Conservation (phyloP, 2,329 filamentous ascomycete genomes). For the Rhynchosporium secalis region DNA sequence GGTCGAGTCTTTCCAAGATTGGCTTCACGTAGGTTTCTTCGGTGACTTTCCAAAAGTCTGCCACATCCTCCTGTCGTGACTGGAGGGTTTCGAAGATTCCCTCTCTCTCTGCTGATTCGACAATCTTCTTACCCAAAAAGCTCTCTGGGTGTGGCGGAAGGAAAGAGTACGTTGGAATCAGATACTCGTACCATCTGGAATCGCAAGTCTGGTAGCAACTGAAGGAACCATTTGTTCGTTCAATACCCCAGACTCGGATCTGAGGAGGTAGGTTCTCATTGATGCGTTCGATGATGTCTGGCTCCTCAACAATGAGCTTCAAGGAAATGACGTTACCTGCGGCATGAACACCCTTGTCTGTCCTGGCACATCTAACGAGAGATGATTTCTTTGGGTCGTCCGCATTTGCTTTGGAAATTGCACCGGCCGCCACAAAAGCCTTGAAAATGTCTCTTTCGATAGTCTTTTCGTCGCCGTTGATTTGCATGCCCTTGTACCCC, state of each 20-base stretch:
- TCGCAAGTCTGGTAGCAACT: constrained; percentile 95
- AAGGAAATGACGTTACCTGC: constrained; percentile 93
- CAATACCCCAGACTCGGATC: constrained; percentile 93
- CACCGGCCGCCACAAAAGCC: constrained; percentile 85
- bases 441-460: constrained; percentile 95
- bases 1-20: constrained; percentile 61
- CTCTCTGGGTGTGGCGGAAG: constrained; percentile 89
- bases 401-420: constrained; percentile 95
- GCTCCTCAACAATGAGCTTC: constrained; percentile 93
- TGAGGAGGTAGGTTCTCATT: constrained; percentile 82
- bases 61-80: constrained; percentile 72
- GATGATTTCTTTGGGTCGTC: constrained; percentile 96
- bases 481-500: constrained; percentile 96
- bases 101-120: constrained; percentile 73
- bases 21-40: constrained; percentile 81
- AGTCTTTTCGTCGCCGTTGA: constrained; percentile 79
- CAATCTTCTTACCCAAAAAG: constrained; percentile 79
- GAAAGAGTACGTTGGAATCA: constrained; percentile 91
- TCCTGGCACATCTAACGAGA: constrained; percentile 88
- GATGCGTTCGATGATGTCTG: constrained; percentile 85
- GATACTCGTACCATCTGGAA: constrained; percentile 94
- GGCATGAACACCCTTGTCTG: constrained; percentile 96
- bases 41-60: constrained; percentile 77
- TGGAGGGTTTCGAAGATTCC: constrained; percentile 69
- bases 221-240: constrained; percentile 85